Evolutionary conservation across 2,329 filamentous ascomycete species (phyloP).

Genomic region (Lecanicillium sp.): DNA sequence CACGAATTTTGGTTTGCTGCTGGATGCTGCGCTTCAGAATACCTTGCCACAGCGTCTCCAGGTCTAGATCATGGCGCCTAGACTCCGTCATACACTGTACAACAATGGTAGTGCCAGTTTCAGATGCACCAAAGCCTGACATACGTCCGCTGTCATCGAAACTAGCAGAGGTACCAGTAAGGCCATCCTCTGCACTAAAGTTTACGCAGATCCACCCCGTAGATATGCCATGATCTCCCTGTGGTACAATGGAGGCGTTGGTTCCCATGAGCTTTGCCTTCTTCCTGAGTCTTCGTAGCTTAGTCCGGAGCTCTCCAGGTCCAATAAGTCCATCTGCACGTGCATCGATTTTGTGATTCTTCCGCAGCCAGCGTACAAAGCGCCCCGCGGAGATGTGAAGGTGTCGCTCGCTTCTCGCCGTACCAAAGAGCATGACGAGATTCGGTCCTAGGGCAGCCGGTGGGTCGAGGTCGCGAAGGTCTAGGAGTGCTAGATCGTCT

Average conservation of each 20-base stretch:
- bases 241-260: conserved; percentile 54
- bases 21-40: conserved; percentile 27
- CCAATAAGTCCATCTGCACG: conserved; percentile 83
- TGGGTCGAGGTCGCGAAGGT: conserved; percentile 76
- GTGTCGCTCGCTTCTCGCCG: conserved; percentile 86
- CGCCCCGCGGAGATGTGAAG: conserved; percentile 84
- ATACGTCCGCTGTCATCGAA: conserved; percentile 47
- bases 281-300: conserved; percentile 70
- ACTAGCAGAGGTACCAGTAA: conserved; percentile 33
- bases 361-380: conserved; percentile 78
- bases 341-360: conserved; percentile 61
- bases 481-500: conserved; percentile 71
- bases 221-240: conserved; percentile 73
- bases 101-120: conserved; percentile 43
- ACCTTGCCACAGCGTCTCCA: conserved; percentile 44
- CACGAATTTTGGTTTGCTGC: conserved; percentile 20
- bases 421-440: conserved; percentile 87
- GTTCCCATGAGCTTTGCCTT: conserved; percentile 73
- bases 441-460: conserved; percentile 81
- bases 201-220: conserved; percentile 98
- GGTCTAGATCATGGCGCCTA: conserved; percentile 41
- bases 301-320: conserved; percentile 83
- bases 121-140: conserved; percentile 64
- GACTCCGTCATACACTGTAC: conserved; percentile 50
- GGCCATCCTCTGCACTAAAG: conserved; percentile 59